phyloP scores from a whole-genome alignment of 2,329 filamentous ascomycete genomes.

The Trichoderma asperellum region DNA sequence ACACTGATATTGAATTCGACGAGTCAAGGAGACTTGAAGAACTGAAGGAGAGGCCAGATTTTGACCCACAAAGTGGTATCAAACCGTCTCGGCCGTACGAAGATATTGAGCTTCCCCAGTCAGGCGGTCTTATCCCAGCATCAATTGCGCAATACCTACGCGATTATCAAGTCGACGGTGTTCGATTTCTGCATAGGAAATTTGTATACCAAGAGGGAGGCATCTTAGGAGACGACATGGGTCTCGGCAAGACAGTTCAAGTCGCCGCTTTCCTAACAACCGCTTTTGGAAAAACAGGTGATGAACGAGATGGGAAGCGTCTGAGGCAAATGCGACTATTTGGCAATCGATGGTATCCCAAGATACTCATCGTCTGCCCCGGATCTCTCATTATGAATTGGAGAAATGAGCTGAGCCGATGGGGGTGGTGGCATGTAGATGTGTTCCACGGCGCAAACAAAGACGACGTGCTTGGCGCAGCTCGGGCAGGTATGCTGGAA shows the following conservation, averaged over 20 bases:
- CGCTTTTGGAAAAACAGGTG: constrained; percentile 92
- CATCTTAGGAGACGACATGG: constrained; percentile 96
- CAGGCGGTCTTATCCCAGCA: constrained; percentile 81
- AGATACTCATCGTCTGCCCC: constrained; percentile 83
- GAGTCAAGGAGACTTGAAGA: constrained; percentile 41
- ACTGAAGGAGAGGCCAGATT: constrained; percentile 70
- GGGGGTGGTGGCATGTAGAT: constrained; percentile 96
- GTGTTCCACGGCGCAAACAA: constrained; percentile 73
- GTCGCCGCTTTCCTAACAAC: constrained; percentile 89
- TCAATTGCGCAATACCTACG: constrained; percentile 89
- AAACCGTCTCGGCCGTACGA: constrained; percentile 71
- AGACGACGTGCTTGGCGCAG: constrained; percentile 72
- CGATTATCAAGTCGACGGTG: constrained; percentile 87
- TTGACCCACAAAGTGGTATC: constrained; percentile 58
- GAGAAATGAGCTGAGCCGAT: constrained; percentile 81
- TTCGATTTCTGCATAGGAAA: constrained; percentile 80
- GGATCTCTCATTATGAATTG: constrained; percentile 89
- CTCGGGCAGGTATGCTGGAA: constrained; percentile 76
- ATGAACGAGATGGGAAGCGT: constrained; percentile 80
- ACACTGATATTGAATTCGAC: constrained; percentile 73
- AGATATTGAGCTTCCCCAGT: constrained; percentile 75
- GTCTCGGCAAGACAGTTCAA: constrained; percentile 94
- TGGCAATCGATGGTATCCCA: constrained; percentile 70
- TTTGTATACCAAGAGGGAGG: constrained; percentile 92
- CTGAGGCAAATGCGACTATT: constrained; percentile 82